These are phyloP conservation scores for Nothomitra cinnamomea DNA, from an alignment of 2,329 filamentous ascomycete genomes.

Conservation along the genomic window DNA sequence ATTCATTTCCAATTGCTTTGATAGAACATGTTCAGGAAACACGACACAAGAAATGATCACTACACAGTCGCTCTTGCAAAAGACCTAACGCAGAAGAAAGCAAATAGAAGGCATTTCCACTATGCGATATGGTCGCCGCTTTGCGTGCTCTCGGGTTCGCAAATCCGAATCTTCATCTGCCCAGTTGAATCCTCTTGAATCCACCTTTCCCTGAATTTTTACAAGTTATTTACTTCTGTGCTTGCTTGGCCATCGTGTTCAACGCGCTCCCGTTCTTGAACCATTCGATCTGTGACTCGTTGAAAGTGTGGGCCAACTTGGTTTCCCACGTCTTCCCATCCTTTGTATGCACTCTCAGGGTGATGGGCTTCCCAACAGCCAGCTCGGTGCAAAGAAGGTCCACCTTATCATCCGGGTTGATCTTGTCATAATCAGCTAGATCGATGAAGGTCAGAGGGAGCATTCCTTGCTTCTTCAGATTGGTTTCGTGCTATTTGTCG, in stretches of 20 bases:
- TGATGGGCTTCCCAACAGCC: constrained; percentile 82
- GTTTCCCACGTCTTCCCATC: constrained; percentile 67
- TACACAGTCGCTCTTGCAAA: neutral
- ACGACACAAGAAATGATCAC: neutral
- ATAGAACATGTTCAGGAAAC: neutral
- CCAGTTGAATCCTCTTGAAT: neutral
- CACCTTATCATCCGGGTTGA: constrained; percentile 81
- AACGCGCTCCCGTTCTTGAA: constrained; percentile 96
- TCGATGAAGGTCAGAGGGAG: constrained; percentile 90
- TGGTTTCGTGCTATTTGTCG: constrained; percentile 70
- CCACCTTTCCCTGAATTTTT: neutral
- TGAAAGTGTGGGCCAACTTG: constrained; percentile 88
- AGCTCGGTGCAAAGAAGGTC: constrained; percentile 81
- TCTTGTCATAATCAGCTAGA: constrained; percentile 95
- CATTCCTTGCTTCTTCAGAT: constrained; percentile 99
- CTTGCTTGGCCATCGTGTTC: constrained; percentile 87
- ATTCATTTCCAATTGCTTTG: neutral
- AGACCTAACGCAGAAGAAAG: neutral
- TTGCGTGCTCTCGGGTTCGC: neutral
- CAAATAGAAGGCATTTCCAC: neutral
- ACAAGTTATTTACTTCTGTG: neutral
- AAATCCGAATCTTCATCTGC: neutral
- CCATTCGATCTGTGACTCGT: constrained; percentile 95
- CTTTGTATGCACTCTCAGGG: constrained; percentile 81
- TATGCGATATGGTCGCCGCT: neutral